Evolutionary conservation across 495 filamentous ascomycete species (phyloP).

Genomic region (Penicillium coprophilum): DNA sequence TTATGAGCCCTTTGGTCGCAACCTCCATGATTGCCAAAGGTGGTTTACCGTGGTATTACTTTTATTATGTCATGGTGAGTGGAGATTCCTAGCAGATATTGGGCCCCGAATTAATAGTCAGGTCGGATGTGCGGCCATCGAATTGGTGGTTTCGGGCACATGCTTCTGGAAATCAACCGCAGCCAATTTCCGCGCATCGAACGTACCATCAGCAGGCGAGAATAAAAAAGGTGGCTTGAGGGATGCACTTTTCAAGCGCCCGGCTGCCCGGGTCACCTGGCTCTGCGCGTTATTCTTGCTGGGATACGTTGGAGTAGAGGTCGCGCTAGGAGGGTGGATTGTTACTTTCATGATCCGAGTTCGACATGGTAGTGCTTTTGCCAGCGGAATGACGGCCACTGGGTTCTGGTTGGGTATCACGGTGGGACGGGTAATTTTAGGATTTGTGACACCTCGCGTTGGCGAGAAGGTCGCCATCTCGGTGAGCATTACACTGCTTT

Average conservation of each 20-base stretch:
- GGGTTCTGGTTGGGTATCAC: slow-evolving; percentile 70
- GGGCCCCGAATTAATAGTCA: slow-evolving; percentile 14
- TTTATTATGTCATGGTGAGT: slow-evolving; percentile 62
- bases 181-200: slow-evolving; percentile 55
- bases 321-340: slow-evolving; percentile 74
- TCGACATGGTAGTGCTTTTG: slow-evolving; percentile 53
- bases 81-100: background rate
- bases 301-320: slow-evolving; percentile 81
- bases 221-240: slow-evolving; percentile 50
- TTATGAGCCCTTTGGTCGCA: slow-evolving; percentile 55
- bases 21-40: slow-evolving; percentile 56
- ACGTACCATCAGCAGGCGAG: slow-evolving; percentile 27
- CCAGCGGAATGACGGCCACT: slow-evolving; percentile 61
- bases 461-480: slow-evolving; percentile 60
- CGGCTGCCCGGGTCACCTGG: slow-evolving; percentile 63
- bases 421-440: slow-evolving; percentile 57
- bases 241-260: slow-evolving; percentile 53
- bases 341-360: slow-evolving; percentile 64
- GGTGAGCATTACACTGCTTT: slow-evolving; percentile 29
- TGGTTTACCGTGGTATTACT: slow-evolving; percentile 53
- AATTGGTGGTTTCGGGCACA: slow-evolving; percentile 50
- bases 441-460: slow-evolving; percentile 61
- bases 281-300: slow-evolving; percentile 73
- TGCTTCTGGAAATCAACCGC: slow-evolving; percentile 72
- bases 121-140: slow-evolving; percentile 64